phyloP scores from a whole-genome alignment of 345 rosid species.

The Citrus hindsii region DNA sequence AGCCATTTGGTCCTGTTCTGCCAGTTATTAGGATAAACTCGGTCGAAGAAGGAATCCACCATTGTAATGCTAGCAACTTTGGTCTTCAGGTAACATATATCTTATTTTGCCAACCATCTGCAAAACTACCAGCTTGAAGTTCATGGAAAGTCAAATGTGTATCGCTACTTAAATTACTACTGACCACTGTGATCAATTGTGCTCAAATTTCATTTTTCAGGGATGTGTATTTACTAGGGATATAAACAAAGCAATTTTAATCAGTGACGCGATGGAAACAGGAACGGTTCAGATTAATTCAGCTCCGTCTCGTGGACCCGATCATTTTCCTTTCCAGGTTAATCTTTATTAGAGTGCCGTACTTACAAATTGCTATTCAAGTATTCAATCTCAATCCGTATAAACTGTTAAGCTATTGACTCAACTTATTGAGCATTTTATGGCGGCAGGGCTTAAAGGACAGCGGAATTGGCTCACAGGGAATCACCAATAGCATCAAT shows the following conservation, averaged over 20 bases:
- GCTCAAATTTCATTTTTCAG: constrained; percentile 24
- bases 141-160: not conserved
- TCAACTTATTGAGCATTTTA: not conserved
- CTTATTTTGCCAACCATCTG: not conserved
- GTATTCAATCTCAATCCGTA: not conserved
- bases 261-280: constrained; percentile 95
- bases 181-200: not conserved
- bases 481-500: constrained; percentile 87
- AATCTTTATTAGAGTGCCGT: not conserved
- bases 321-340: constrained; percentile 99
- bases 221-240: constrained; percentile 92
- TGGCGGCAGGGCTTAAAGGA: constrained; percentile 78
- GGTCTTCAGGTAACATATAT: constrained; percentile 66
- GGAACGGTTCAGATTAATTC: constrained; percentile 98
- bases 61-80: constrained; percentile 96
- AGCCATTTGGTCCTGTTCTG: constrained; percentile 84
- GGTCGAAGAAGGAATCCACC: constrained; percentile 88
- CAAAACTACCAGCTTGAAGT: not conserved
- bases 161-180: not conserved
- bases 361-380: not conserved
- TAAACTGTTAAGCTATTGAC: not conserved
- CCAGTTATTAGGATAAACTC: constrained; percentile 78
- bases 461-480: constrained; percentile 96
- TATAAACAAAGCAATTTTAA: constrained; percentile 80
- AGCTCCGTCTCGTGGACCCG: constrained; percentile 97